Evolutionary conservation across 495 filamentous ascomycete genomes (phyloP), one percentile per base, ranked within the genome.

Genomic region (Penicillium flavigenum): DNA sequence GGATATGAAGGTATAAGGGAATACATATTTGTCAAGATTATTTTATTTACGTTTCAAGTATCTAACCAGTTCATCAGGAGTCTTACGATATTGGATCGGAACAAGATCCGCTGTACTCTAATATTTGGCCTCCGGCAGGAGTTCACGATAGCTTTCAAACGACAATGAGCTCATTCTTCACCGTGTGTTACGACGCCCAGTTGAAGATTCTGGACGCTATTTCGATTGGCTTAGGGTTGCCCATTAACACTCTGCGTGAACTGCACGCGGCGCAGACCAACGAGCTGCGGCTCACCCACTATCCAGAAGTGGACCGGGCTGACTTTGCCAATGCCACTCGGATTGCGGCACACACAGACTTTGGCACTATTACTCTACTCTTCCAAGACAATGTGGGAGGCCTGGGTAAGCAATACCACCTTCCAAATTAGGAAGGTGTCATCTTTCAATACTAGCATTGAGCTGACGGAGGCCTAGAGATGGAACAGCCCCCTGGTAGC

Each of bases 281-380:
- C 58, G 62, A 64, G 47, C 11, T 64, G 72, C 3, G 61, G 66
- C 20, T 60, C 50, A 56, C 57, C 1, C 41, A 43, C 54, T 49
- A 56, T 54, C 41, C 41, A 11, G 43, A 12, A 26, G 43, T 46
- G 20, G 22, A 46, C 27, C 22, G 12, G 22, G 43, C 12, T 26
- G 43, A 46, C 2, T 24, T 45, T 27, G 22, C 70, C 9, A 34
- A 34, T 34, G 32, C 32, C 32, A 34, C 32, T 10, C 32, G 32
- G 11, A 34, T 34, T 34, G 32, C 32, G 11, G 32, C 32, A 3
- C 75, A 79, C 51, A 64, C 61, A 3, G 75, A 78, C 44, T 66
- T 76, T 42, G 74, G 76, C 0, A 63, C 69, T 0, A 59, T 77
- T 39, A 77, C 75, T 0, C 54, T 78, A 4, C 57, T 79, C 0